Base-by-base conservation (phyloP, 306 rosid genomes). In the Canavalia gladiata region DNA sequence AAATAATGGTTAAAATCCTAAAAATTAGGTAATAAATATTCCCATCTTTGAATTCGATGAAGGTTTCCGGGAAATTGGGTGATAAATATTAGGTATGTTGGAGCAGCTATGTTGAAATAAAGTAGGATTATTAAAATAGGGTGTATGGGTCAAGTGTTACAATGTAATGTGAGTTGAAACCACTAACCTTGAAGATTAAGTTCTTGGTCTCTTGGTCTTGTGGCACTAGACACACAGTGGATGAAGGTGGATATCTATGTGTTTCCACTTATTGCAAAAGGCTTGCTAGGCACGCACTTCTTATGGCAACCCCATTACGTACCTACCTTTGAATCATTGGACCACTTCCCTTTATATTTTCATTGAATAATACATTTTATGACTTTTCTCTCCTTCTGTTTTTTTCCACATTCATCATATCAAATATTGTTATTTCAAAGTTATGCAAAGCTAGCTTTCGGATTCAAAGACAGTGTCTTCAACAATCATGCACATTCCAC, bases 211-310 rank as follows among this genome's bases (percentile, higher is more conserved):
- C 68, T 35, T 49, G 68, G 31, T 68, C 68, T 78, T 69, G 51
- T 66, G 62, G 81, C 83, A 88, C 81, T 83, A 74, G 57, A 65
- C 8, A 83, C 76, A 72, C 77, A 87, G 84, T 91, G 91, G 91
- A 34, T 70, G 55, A 71, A 87, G 81, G 90, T 91, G 93, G 92
- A 91, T 83, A 85, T 74, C 70, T 58, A 37, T 69, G 68, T 56
- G 80, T 18, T 18, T 68, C 79, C 85, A 76, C 78, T 78, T 77
- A 88, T 69, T 72, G 49, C 85, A 72, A 81, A 37, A 85, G 78
- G 58, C 45, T 82, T 52, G 84, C 87, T 78, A 89, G 87, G 81
- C 87, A 81, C 84, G 89, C 86, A 88, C 84, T 85, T 75, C 76
- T 7, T 30, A 7, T 59, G 83, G 71, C 77, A 58, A 58, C 84